Evolutionary conservation across 2,329 filamentous ascomycete species (phyloP).

Genomic region (Piedraia hortae): DNA sequence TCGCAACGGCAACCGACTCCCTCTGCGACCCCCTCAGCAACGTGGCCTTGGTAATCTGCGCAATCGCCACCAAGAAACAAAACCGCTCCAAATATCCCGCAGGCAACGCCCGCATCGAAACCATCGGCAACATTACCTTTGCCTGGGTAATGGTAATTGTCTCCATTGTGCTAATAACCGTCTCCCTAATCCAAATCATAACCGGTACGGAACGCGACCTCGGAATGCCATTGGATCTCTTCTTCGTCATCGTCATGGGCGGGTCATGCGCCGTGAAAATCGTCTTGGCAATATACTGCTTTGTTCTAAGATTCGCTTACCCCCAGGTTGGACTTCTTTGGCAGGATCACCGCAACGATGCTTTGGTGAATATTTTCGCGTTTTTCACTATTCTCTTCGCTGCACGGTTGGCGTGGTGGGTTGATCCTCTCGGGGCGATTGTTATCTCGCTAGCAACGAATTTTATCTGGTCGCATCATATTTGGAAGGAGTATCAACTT

Average conservation of each 20-base stretch:
- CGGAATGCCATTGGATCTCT: conserved; percentile 43
- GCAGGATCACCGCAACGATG: conserved; percentile 91
- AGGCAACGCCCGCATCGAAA: conserved; percentile 82
- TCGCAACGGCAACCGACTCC: conserved; percentile 91
- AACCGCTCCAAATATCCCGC: conserved; percentile 69
- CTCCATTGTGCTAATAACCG: conserved; percentile 73
- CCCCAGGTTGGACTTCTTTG: conserved; percentile 76
- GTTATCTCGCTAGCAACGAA: conserved; percentile 55
- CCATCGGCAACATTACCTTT: conserved; percentile 84
- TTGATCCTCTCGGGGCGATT: conserved; percentile 80
- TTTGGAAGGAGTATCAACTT: conserved; percentile 68
- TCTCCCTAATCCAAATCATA: conserved; percentile 46
- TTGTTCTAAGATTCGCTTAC: conserved; percentile 69
- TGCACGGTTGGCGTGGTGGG: conserved; percentile 70
- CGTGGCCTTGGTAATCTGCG: conserved; percentile 57
- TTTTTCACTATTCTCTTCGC: conserved; percentile 79
- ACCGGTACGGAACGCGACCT: conserved; percentile 17
- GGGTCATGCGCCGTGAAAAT: conserved; percentile 72
- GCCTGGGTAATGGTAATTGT: conserved; percentile 89
- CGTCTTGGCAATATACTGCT: conserved; percentile 68
- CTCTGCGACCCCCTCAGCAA: conserved; percentile 62
- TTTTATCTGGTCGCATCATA: conserved; percentile 56
- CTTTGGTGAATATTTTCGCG: conserved; percentile 80
- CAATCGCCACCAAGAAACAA: conserved; percentile 67
- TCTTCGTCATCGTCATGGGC: conserved; percentile 60